Percentiles rank a stretch among this genome's conserved stretches.
phyloP scores from a whole-genome alignment of 257 asterid genomes.

The Primulina tabacum region DNA sequence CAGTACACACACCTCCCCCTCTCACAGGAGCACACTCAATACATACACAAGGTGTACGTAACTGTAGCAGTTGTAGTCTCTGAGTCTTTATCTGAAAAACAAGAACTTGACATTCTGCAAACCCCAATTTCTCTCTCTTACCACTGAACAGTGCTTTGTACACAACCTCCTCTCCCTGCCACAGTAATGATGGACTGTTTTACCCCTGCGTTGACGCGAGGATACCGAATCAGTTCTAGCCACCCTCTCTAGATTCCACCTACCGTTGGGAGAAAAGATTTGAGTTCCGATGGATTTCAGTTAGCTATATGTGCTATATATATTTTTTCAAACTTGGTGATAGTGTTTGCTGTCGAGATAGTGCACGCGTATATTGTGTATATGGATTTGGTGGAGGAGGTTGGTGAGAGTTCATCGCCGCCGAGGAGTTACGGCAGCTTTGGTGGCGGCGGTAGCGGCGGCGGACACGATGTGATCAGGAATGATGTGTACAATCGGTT shows the following conservation, averaged over 20 bases:
- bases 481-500: constrained; percentile 70
- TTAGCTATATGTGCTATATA: constrained; percentile 23
- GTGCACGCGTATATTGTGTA: background rate
- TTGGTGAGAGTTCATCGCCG: constrained; percentile 94
- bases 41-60: background rate
- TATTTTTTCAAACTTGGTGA: constrained; percentile 17
- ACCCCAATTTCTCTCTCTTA: constrained; percentile 29
- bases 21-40: constrained; percentile 12
- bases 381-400: constrained; percentile 86
- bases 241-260: constrained; percentile 39
- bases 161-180: constrained; percentile 24
- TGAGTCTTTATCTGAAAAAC: constrained; percentile 33
- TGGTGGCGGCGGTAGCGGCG: constrained; percentile 46
- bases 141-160: constrained; percentile 20
- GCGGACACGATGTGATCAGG: constrained; percentile 50
- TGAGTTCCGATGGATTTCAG: constrained; percentile 38
- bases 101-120: constrained; percentile 26
- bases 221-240: constrained; percentile 27
- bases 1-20: constrained; percentile 8
- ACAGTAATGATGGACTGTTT: constrained; percentile 44
- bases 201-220: constrained; percentile 29
- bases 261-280: constrained; percentile 36
- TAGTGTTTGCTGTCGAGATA: constrained; percentile 6
- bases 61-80: constrained; percentile 11
- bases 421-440: constrained; percentile 67